phyloP scores from a whole-genome alignment of 164 flowering plant genomes.

The Buxus sempervirens region DNA sequence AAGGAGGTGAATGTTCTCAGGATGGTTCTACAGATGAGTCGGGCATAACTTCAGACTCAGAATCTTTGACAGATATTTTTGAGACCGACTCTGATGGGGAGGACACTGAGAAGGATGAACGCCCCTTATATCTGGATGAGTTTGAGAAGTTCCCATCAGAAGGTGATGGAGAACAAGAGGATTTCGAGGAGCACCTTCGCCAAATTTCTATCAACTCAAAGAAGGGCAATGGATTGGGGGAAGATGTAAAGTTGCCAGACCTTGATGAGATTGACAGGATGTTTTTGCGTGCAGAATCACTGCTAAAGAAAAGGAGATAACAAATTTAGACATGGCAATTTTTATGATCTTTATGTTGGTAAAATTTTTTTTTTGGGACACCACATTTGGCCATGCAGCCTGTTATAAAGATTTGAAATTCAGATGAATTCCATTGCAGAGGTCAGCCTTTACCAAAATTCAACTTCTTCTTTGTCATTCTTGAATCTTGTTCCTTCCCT shows the following conservation, averaged over 20 bases:
- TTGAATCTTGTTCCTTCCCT: no score
- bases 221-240: constrained; percentile 19
- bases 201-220: constrained; percentile 49
- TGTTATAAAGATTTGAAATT: no score
- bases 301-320: constrained; percentile 56
- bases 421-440: no score
- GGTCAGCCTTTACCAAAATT: no score
- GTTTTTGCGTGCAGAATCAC: constrained; percentile 68
- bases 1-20: constrained; percentile 23
- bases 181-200: constrained; percentile 66
- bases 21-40: constrained; percentile 35
- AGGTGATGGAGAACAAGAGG: constrained; percentile 41
- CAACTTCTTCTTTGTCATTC: no score
- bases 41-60: constrained; percentile 54
- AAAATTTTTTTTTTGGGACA: no score
- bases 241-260: constrained; percentile 35
- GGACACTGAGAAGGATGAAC: constrained; percentile 32
- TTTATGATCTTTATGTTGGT: no score
- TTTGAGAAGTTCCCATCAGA: constrained; percentile 62
- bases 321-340: background rate
- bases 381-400: no score
- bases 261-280: constrained; percentile 84
- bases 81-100: constrained; percentile 75
- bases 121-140: constrained; percentile 58
- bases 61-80: constrained; percentile 79